Evolutionary conservation across 495 filamentous ascomycete species (phyloP), one percentile per base, ranked within the genome.

Genomic region (Aspergillus baeticus): DNA sequence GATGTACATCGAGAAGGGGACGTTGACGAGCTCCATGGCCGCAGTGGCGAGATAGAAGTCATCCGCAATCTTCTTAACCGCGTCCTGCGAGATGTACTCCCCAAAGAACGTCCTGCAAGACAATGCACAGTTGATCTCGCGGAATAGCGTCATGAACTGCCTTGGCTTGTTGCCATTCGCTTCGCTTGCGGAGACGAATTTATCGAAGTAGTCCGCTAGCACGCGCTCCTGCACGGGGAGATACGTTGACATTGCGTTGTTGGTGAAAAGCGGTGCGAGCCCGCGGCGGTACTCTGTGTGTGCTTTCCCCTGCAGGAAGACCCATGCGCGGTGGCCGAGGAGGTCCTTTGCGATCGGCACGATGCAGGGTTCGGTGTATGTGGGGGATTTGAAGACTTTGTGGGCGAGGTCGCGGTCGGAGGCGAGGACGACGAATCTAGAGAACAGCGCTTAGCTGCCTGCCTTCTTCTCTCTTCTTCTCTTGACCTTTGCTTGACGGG

Each of bases 1-100:
- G 48, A 98, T 74, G 69, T 96, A 95, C 69, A 96, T 88, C 0
- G 71, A 69, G 10, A 72, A 46, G 21, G 92, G 92, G 75, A 98
- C 90, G 74, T 96, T 96, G 73, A 98, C 92, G 18, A 98, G 83
- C 66, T 98, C 92, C 38, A 98, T 83, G 6, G 92, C 92, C 21
- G 87, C 93, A 5, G 93, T 98, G 54, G 93, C 90, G 47, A 90
- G 83, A 69, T 94, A 98, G 70, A 91, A 98, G 66, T 98, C 91
- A 64, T 96, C 88, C 38, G 92, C 89, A 54, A 98, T 92, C 75
- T 90, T 92, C 79, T 95, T 95, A 50, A 96, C 83, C n/a, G 87
- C 68, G 15, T 67, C 64, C 33, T 70, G 64, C 1, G 71, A 75
- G 21, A 76, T 76, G 39, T 76, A 75, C 38, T 75, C 63, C 3